Percentiles rank a stretch among this genome's conserved stretches.
Conservation (phyloP, 805 yeast species). For the Sungouiozyma intestinalis region DNA sequence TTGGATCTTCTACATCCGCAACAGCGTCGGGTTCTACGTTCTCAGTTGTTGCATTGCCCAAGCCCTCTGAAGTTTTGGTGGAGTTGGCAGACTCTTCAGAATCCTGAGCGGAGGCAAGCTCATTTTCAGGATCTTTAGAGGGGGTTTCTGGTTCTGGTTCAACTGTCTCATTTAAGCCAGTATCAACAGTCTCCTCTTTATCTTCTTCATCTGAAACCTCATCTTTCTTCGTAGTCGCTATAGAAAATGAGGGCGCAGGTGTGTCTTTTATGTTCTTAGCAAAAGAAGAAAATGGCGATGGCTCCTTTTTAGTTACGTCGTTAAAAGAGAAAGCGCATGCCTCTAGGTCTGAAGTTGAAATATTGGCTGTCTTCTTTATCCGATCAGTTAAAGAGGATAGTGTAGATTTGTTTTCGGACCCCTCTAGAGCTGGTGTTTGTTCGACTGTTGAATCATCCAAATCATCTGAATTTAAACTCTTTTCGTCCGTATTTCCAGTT, state of each 20-base stretch:
- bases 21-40: not conserved
- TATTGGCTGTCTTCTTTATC: conserved; percentile 21
- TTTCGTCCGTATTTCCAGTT: not conserved
- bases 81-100: not conserved
- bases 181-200: not conserved
- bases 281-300: conserved; percentile 22
- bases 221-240: not conserved
- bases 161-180: not conserved
- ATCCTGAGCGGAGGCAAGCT: conserved; percentile 1
- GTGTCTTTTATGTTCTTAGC: conserved; percentile 13
- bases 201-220: not conserved
- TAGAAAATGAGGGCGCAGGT: conserved; percentile 5
- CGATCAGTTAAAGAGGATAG: conserved; percentile 19
- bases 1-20: no score
- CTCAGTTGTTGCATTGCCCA: conserved; percentile 1
- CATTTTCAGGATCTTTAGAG: conserved; percentile 1
- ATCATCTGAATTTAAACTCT: conserved; percentile 3
- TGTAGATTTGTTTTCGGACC: conserved; percentile 3
- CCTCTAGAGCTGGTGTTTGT: conserved; percentile 9
- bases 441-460: conserved; percentile 18
- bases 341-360: conserved; percentile 7
- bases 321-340: conserved; percentile 3
- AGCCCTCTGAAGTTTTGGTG: not conserved
- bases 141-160: not conserved
- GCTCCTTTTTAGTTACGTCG: conserved; percentile 1